Conservation (phyloP, 208 protist species). For the Acanthamoeba triangularis region DNA sequence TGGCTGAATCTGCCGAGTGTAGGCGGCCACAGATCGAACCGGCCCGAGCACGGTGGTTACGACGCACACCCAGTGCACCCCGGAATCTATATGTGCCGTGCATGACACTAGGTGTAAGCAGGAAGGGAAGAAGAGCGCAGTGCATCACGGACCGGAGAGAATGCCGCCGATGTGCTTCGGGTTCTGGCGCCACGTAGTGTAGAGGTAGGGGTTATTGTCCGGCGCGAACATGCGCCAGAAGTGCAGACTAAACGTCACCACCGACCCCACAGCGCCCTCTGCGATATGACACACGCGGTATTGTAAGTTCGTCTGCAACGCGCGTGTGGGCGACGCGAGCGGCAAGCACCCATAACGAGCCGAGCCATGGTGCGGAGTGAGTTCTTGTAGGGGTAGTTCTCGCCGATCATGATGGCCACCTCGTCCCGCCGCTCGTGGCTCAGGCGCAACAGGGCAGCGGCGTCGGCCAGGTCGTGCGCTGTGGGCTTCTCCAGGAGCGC, state of each 20-base stretch:
- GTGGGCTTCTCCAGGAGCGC: conserved; percentile 54
- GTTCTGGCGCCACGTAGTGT: not conserved
- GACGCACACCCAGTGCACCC: conserved; percentile 49
- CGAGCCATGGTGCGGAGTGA: conserved; percentile 14
- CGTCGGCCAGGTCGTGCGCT: conserved; percentile 1
- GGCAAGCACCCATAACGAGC: not conserved
- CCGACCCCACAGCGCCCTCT: conserved; percentile 26
- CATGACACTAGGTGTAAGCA: not conserved
- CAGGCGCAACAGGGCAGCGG: not conserved
- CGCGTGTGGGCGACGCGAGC: too few relatives aligned
- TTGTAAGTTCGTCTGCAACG: not conserved
- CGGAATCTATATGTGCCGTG: not conserved
- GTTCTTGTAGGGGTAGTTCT: conserved; percentile 67
- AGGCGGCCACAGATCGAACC: conserved; percentile 4
- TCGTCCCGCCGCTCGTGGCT: not conserved
- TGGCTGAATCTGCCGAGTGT: not conserved
- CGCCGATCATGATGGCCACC: conserved; percentile 24
- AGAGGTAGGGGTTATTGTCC: conserved; percentile 31
- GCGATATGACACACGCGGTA: not conserved
- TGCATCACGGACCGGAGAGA: not conserved
- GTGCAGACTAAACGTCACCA: conserved; percentile 22
- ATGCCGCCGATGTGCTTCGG: conserved; percentile 46
- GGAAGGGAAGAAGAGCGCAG: not conserved
- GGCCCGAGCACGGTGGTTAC: conserved; percentile 37
- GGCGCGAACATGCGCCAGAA: conserved; percentile 50